These are phyloP conservation scores for Boletus vermiculosoides DNA, from an alignment of 768 basidiomycete species.

Conservation along the genomic window DNA sequence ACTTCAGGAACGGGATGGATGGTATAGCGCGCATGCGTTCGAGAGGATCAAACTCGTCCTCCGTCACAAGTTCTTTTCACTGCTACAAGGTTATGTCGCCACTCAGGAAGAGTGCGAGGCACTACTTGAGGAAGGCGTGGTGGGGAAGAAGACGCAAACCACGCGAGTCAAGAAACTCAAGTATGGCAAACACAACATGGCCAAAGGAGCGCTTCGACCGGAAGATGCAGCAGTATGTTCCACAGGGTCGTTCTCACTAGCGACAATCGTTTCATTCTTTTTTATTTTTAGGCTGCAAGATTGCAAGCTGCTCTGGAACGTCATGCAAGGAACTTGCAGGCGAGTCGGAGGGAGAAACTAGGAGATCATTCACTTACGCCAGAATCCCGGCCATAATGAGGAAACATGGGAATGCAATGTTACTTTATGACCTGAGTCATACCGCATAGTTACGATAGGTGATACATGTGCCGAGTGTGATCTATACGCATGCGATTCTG, in stretches of 20 bases:
- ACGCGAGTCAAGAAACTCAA: constrained; percentile 52
- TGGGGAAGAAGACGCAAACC: constrained; percentile 33
- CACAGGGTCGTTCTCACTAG: neutral
- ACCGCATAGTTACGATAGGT: constrained; percentile 20
- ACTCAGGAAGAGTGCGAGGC: constrained; percentile 73
- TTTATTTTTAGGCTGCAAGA: constrained; percentile 56
- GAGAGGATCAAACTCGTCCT: constrained; percentile 84
- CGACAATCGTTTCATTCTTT: neutral
- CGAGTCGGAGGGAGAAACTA: constrained; percentile 26
- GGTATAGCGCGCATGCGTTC: constrained; percentile 76
- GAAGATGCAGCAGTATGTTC: constrained; percentile 77
- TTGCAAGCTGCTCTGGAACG: constrained; percentile 63
- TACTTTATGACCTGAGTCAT: constrained; percentile 17
- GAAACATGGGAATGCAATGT: constrained; percentile 4
- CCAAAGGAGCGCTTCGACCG: constrained; percentile 76
- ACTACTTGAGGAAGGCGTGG: constrained; percentile 45
- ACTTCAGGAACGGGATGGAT: constrained; percentile 77
- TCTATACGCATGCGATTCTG: constrained; percentile 5
- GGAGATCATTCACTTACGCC: constrained; percentile 22
- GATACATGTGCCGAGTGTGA: constrained; percentile 22
- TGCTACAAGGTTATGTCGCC: constrained; percentile 68
- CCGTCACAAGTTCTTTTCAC: constrained; percentile 80
- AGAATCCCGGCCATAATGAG: constrained; percentile 12
- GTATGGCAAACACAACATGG: constrained; percentile 83
- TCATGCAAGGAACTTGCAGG: constrained; percentile 32